These are phyloP conservation scores for Aspergillus leporis DNA, from an alignment of 495 filamentous ascomycete genomes.

Conservation along the genomic window DNA sequence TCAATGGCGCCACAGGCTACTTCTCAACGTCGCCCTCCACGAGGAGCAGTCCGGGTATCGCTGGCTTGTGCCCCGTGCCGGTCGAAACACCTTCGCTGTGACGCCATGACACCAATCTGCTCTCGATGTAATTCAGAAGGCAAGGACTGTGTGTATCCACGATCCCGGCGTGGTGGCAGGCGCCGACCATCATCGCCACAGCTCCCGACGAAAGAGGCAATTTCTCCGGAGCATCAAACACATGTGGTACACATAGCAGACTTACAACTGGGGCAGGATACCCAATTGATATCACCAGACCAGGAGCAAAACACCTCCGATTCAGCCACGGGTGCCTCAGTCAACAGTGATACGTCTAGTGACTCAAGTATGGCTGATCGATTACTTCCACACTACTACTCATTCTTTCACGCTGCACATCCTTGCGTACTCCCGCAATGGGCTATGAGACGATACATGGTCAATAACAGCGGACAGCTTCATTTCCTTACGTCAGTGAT, in stretches of 20 bases:
- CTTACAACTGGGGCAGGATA: background rate
- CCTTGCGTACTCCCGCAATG: slow-evolving; percentile 23
- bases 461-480: background rate
- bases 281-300: background rate
- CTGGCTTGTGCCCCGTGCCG: slow-evolving; percentile 27
- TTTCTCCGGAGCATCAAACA: background rate
- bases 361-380: slow-evolving; percentile 13
- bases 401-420: slow-evolving; percentile 25
- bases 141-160: slow-evolving; percentile 17
- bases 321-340: slow-evolving; percentile 2
- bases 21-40: background rate
- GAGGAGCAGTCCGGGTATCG: slow-evolving; percentile 17
- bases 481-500: slow-evolving; percentile 15
- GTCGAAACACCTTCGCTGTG: slow-evolving; percentile 26
- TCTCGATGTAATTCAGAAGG: slow-evolving; percentile 18
- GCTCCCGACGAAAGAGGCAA: background rate
- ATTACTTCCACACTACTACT: slow-evolving; percentile 12
- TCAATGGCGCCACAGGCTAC: background rate
- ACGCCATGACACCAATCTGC: slow-evolving; percentile 22
- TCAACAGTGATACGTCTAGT: slow-evolving; percentile 8
- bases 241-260: background rate
- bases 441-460: slow-evolving; percentile 10
- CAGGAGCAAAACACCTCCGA: slow-evolving; percentile 8
- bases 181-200: background rate
- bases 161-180: slow-evolving; percentile 15